phyloP scores from a whole-genome alignment of 2,329 filamentous ascomycete genomes.

The Colletotrichum lupini region DNA sequence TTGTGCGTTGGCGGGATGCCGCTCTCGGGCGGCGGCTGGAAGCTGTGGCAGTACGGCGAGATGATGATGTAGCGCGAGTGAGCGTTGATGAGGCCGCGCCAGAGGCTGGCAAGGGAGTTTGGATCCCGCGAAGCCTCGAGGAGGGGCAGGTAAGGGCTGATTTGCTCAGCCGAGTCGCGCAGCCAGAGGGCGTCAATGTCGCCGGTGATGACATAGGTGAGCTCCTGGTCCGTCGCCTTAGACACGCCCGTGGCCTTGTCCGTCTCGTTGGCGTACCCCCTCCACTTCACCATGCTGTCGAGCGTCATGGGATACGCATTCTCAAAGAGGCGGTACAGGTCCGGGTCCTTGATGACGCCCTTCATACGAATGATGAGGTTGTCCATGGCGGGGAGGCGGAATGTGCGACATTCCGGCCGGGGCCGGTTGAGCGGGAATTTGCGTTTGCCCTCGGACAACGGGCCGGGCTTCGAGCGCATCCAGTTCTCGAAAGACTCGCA shows the following conservation, averaged over 20 bases:
- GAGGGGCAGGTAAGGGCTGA: conserved; percentile 75
- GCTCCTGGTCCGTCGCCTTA: conserved; percentile 60
- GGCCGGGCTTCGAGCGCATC: conserved; percentile 31
- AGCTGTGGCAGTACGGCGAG: conserved; percentile 88
- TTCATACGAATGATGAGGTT: conserved; percentile 67
- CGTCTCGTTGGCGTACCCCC: conserved; percentile 64
- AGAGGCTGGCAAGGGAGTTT: conserved; percentile 73
- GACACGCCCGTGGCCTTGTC: conserved; percentile 38
- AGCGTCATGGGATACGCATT: conserved; percentile 87
- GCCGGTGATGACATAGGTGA: conserved; percentile 85
- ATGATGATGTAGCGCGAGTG: conserved; percentile 75
- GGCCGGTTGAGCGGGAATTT: conserved; percentile 85
- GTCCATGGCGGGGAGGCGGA: conserved; percentile 81
- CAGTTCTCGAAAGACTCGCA: conserved; percentile 21
- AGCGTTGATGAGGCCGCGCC: conserved; percentile 77
- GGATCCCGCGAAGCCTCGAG: conserved; percentile 63
- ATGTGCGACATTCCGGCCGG: conserved; percentile 80
- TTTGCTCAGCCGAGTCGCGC: conserved; percentile 82
- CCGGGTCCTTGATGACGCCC: conserved; percentile 58
- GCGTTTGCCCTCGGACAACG: conserved; percentile 74
- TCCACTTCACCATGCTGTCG: conserved; percentile 85
- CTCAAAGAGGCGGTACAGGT: conserved; percentile 83
- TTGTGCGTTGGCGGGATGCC: conserved; percentile 69
- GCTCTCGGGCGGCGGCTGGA: conserved; percentile 85
- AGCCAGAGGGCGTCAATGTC: conserved; percentile 92